phyloP scores from a whole-genome alignment of 2,329 filamentous ascomycete species.

The Penicillium occitanis region DNA sequence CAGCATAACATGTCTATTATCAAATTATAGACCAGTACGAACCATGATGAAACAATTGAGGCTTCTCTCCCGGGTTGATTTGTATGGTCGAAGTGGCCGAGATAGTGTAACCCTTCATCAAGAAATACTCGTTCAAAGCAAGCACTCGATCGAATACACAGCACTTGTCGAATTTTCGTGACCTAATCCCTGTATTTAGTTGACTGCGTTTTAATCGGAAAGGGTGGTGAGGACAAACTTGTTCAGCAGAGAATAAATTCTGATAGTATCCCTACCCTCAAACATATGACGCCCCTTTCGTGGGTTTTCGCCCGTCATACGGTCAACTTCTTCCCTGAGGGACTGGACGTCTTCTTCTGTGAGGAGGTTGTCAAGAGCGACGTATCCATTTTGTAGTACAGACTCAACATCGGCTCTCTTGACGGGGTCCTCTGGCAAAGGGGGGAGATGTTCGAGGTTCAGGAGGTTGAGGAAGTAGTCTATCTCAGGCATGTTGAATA shows the following conservation, averaged over 20 bases:
- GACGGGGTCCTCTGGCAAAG: conserved; percentile 25
- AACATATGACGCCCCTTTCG: conserved; percentile 38
- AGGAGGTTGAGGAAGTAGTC: conserved; percentile 13
- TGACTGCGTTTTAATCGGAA: neutral
- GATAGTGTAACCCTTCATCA: conserved; percentile 40
- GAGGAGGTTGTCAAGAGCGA: conserved; percentile 36
- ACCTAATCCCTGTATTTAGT: conserved; percentile 19
- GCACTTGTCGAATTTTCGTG: conserved; percentile 42
- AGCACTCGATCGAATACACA: conserved; percentile 36
- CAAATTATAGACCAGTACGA: neutral
- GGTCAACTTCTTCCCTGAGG: conserved; percentile 34
- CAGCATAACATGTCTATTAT: neutral
- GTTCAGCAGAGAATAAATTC: conserved; percentile 43
- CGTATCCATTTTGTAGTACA: conserved; percentile 39
- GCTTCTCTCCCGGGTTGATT: conserved; percentile 41
- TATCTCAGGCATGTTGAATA: neutral
- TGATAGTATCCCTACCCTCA: conserved; percentile 40
- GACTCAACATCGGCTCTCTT: conserved; percentile 30
- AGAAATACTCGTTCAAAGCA: conserved; percentile 43
- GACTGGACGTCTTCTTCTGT: conserved; percentile 33
- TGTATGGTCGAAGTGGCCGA: conserved; percentile 41
- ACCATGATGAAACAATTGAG: conserved; percentile 41
- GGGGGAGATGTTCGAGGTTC: conserved; percentile 5
- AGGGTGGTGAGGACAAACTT: conserved; percentile 28
- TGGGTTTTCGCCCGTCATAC: conserved; percentile 33